A percentile compares a stretch with the other conserved stretches of the same genome.
Conservation (phyloP, 805 yeast species). For the Dipodascopsis uninucleata region DNA sequence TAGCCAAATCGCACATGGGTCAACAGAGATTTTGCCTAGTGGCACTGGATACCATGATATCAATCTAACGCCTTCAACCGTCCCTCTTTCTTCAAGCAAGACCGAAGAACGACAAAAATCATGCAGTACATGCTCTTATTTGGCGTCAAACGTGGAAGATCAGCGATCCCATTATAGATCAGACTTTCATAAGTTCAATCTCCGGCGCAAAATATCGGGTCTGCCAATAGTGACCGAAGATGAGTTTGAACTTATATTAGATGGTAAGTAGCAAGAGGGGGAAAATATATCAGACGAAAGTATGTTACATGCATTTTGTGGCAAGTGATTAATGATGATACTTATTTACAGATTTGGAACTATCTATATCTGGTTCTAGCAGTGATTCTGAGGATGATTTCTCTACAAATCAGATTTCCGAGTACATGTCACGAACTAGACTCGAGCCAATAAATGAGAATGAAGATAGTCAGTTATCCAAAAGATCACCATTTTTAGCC, state of each 20-base stretch:
- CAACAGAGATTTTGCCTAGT: neutral
- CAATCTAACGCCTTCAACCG: neutral
- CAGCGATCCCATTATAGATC: conserved; percentile 50
- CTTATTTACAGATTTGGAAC: conserved; percentile 35
- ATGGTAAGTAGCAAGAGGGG: conserved; percentile 44
- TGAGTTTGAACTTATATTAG: conserved; percentile 56
- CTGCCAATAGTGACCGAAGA: conserved; percentile 49
- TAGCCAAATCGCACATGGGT: neutral
- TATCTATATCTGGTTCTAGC: conserved; percentile 52
- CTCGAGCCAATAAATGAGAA: conserved; percentile 27
- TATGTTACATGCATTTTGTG: no score
- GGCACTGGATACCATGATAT: no score
- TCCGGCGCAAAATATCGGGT: conserved; percentile 50
- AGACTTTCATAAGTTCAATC: conserved; percentile 57
- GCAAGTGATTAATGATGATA: neutral
- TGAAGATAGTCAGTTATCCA: conserved; percentile 20
- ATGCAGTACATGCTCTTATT: conserved; percentile 5
- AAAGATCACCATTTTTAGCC: conserved; percentile 15
- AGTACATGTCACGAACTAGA: conserved; percentile 6
- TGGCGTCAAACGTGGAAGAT: conserved; percentile 9
- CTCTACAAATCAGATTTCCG: conserved; percentile 24
- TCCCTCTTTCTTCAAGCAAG: neutral
- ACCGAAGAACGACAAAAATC: neutral
- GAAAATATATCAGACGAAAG: conserved; percentile 5
- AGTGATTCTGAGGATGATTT: conserved; percentile 40